Evolutionary conservation across 2,329 filamentous ascomycete species (phyloP), one percentile per base, ranked within the genome.

Genomic region (Aureobasidium sp.): DNA sequence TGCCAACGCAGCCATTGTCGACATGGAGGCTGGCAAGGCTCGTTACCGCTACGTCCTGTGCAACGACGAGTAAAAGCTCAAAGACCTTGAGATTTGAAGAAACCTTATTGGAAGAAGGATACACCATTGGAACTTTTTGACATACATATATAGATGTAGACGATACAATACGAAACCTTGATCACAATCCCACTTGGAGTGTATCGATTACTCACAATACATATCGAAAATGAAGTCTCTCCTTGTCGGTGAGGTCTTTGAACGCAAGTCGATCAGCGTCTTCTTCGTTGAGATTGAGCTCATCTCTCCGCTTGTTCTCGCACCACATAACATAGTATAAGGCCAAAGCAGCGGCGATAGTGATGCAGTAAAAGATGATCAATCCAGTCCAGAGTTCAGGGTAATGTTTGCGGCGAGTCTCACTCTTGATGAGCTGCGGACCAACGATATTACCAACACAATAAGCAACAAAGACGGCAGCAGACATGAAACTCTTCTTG

Each of bases 371-470:
- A 67, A 80, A 83, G 12, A 83, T 81, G 8, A 90, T 89, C 63
- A 91, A 70, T 0, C 87, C 87, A 0, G 82, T 76, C 88, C 87
- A 91, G 9, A 91, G 69, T 66, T 84, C 82, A 0, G 88, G 88
- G 68, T 91, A 91, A 72, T 91, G 88, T 52, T 80, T 70, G 0
- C 70, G 73, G 66, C 86, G 86, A 0, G 84, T 86, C 71, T 87
- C 77, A n/a, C 81, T 85, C 67, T 82, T 83, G 44, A 91, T 82
- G 42, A 91, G 76, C 73, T 89, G 86, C 3, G 88, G 88, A 0
- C 88, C 88, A 27, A 91, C 84, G 56, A 91, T 91, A 67, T 91
- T 91, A 1, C 88, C 83, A 7, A 91, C 84, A 61, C 86, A 89
- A 69, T 91, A 91, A 0, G 86, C 87, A 0, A 89, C 86, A 65